Percentiles rank a stretch among this genome's conserved stretches.
These are phyloP conservation scores for Sideroxylon spinosum DNA, from an alignment of 179 eudicot species.

Conservation along the genomic window DNA sequence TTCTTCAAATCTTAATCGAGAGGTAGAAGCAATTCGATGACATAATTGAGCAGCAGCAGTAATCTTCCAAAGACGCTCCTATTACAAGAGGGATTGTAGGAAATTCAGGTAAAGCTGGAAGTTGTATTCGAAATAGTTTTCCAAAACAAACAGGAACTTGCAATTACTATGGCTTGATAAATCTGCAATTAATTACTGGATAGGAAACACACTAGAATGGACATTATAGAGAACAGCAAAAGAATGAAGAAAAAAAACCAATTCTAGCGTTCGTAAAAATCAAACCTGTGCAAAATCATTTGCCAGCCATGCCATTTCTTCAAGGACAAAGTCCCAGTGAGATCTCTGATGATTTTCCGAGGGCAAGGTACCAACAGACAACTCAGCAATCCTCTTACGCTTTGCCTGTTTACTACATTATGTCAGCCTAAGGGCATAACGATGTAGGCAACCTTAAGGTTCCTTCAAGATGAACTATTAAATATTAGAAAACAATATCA, in stretches of 20 bases:
- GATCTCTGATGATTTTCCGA: slow-evolving; percentile 45
- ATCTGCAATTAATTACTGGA: neutral
- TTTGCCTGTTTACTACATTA: slow-evolving; percentile 56
- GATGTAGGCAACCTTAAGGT: slow-evolving; percentile 13
- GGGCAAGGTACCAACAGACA: slow-evolving; percentile 44
- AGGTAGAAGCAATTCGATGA: slow-evolving; percentile 50
- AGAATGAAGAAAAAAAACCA: slow-evolving; percentile 9
- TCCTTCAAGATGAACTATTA: slow-evolving; percentile 15
- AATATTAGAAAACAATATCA: slow-evolving; percentile 11
- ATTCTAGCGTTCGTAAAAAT: neutral
- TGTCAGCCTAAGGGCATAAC: slow-evolving; percentile 25
- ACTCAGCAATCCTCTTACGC: slow-evolving; percentile 70
- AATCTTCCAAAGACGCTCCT: slow-evolving; percentile 96
- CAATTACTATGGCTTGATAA: neutral
- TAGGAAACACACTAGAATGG: neutral
- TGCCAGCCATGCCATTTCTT: slow-evolving; percentile 96
- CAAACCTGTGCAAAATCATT: slow-evolving; percentile 96
- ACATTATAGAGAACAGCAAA: neutral
- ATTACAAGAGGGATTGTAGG: neutral
- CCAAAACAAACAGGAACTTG: neutral
- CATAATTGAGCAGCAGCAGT: slow-evolving; percentile 81
- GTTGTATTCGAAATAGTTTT: neutral
- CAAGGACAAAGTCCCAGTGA: slow-evolving; percentile 89
- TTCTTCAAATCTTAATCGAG: slow-evolving; percentile 51
- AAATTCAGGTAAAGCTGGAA: slow-evolving; percentile 4